Conservation (phyloP, 108 stramenopile genomes). For the Nannochloropsis salina region DNA sequence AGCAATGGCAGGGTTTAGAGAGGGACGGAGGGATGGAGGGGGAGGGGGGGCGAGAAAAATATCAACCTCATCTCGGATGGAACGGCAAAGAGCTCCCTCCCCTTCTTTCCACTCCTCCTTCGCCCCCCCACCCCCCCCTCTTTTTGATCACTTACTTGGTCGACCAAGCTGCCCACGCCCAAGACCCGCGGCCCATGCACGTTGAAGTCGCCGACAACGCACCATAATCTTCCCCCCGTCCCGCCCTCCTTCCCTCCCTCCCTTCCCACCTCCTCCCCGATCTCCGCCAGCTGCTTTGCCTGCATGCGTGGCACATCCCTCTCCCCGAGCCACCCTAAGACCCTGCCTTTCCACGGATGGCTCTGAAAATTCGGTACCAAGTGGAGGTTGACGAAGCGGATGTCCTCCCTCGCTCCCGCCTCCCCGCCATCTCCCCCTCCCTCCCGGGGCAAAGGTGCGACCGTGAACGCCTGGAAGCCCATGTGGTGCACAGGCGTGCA, state of each 20-base stretch:
- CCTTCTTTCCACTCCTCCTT: background rate
- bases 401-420: slow-evolving; percentile 3
- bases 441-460: background rate
- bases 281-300: background rate
- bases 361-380: background rate
- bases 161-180: background rate
- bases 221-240: background rate
- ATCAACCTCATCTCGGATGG: too few relatives aligned
- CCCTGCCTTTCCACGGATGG: background rate
- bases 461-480: background rate
- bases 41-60: background rate
- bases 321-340: background rate
- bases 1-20: background rate
- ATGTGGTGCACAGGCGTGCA: background rate
- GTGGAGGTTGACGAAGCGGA: background rate
- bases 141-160: background rate
- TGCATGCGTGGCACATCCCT: background rate
- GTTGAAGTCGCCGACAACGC: background rate
- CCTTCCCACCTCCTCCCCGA: background rate
- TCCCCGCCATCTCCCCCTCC: background rate
- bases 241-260: background rate
- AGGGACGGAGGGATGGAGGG: background rate
- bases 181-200: background rate
- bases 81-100: background rate
- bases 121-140: background rate